Evolutionary conservation across 305 asterid species (phyloP).

Genomic region (Fraxinus floribunda): DNA sequence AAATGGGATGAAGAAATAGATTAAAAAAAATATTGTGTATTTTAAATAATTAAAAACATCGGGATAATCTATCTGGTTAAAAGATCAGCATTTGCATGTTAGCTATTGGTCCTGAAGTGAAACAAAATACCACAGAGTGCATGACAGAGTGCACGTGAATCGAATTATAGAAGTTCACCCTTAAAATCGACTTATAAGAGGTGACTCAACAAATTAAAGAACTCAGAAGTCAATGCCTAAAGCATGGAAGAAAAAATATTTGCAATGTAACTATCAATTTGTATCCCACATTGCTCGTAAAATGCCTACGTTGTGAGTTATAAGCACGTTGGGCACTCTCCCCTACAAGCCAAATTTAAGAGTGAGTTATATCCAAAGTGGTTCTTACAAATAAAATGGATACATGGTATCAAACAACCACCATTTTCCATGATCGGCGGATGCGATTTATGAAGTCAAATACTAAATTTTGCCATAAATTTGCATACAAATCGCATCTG

Average conservation of each 20-base stretch:
- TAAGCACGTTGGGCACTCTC: not conserved
- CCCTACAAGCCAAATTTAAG: not conserved
- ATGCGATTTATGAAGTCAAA: not conserved
- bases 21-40: not conserved
- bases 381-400: not conserved
- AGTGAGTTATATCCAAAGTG: not conserved
- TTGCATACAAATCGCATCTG: not conserved
- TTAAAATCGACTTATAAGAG: not conserved
- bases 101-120: not conserved
- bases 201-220: not conserved
- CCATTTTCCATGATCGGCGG: not conserved
- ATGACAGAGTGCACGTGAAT: not conserved
- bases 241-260: not conserved
- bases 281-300: not conserved
- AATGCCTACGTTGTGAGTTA: not conserved
- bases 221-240: not conserved
- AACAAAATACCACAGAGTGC: not conserved
- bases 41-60: slow-evolving; percentile 2
- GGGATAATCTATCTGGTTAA: not conserved
- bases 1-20: not conserved
- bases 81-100: not conserved
- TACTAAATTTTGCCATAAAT: not conserved
- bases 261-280: not conserved
- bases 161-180: not conserved
- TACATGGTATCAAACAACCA: not conserved